Percentiles rank a stretch among this genome's conserved stretches.
These are phyloP conservation scores for Aspergillus nanangensis DNA, from an alignment of 495 filamentous ascomycete species.

Conservation along the genomic window DNA sequence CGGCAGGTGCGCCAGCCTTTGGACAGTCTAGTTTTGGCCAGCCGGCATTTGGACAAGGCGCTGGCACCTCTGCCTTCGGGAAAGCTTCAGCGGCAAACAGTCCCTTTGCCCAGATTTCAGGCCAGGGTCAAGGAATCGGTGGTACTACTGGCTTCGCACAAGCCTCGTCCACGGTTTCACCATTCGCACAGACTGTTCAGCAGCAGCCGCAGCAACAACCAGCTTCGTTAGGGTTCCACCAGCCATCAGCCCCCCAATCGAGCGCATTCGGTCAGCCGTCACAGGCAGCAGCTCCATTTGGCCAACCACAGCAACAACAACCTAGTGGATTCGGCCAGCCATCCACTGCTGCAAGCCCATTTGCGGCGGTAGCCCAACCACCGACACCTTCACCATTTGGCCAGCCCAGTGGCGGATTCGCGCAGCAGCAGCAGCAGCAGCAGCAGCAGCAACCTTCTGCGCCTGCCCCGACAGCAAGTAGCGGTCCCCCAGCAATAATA, in stretches of 20 bases:
- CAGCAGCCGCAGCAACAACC: constrained; percentile 8
- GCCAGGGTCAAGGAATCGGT: constrained; percentile 17
- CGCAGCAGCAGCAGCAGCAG: constrained; percentile 1
- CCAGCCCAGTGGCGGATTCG: constrained; percentile 18
- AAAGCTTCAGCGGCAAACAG: constrained; percentile 20
- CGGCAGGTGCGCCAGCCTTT: constrained; percentile 12
- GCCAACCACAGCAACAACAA: constrained; percentile 14
- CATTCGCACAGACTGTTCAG: constrained; percentile 28
- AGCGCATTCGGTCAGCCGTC: constrained; percentile 33
- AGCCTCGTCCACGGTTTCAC: constrained; percentile 17
- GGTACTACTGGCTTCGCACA: constrained; percentile 24
- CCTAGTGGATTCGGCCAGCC: constrained; percentile 25
- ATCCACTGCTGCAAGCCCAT: constrained; percentile 13
- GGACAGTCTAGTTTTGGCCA: constrained; percentile 18
- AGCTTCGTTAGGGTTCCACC: constrained; percentile 21
- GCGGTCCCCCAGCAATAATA: constrained; percentile 28
- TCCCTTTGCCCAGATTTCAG: constrained; percentile 31
- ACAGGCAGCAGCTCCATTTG: constrained; percentile 21
- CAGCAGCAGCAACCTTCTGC: constrained; percentile 3
- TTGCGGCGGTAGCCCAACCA: constrained; percentile 16
- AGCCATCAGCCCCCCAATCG: constrained; percentile 15
- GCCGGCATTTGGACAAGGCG: constrained; percentile 22
- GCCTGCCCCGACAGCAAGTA: constrained; percentile 11
- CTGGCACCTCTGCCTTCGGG: constrained; percentile 24
- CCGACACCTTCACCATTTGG: constrained; percentile 26